Evolutionary conservation across 331 rosid species (phyloP).

Genomic region (Quercus phellos): DNA sequence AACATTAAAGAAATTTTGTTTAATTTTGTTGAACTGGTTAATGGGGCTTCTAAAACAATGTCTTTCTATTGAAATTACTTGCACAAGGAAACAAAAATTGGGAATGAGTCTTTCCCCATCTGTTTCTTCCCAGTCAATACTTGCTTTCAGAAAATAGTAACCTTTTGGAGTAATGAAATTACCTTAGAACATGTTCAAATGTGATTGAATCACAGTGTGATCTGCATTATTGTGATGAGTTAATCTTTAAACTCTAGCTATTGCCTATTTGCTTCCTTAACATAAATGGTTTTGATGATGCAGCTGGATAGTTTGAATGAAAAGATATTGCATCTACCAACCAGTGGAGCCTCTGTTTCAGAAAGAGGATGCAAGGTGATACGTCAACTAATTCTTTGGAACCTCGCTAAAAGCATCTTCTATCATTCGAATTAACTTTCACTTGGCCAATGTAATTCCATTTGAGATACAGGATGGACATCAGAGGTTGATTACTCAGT

Average conservation of each 20-base stretch:
- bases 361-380: conserved; percentile 48
- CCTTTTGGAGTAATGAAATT: not conserved
- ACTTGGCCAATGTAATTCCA: conserved; percentile 12
- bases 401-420: conserved; percentile 6
- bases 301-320: conserved; percentile 88
- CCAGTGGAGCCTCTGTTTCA: conserved; percentile 6
- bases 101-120: not conserved
- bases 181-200: not conserved
- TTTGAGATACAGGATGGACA: conserved; percentile 40
- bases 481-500: conserved; percentile 25
- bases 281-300: conserved; percentile 21
- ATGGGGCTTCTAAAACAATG: not conserved
- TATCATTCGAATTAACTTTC: conserved; percentile 9
- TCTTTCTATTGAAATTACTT: conserved; percentile 4
- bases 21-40: not conserved
- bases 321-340: conserved; percentile 32
- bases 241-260: not conserved
- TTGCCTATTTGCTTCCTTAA: conserved; percentile 17
- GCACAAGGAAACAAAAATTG: not conserved
- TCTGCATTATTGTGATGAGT: not conserved
- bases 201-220: not conserved
- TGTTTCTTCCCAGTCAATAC: not conserved
- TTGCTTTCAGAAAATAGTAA: not conserved
- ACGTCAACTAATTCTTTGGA: conserved; percentile 7
- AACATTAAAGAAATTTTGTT: not conserved